Evolutionary conservation across 176 grass and related monocot species (phyloP).

Genomic region (Carex kokanica): DNA sequence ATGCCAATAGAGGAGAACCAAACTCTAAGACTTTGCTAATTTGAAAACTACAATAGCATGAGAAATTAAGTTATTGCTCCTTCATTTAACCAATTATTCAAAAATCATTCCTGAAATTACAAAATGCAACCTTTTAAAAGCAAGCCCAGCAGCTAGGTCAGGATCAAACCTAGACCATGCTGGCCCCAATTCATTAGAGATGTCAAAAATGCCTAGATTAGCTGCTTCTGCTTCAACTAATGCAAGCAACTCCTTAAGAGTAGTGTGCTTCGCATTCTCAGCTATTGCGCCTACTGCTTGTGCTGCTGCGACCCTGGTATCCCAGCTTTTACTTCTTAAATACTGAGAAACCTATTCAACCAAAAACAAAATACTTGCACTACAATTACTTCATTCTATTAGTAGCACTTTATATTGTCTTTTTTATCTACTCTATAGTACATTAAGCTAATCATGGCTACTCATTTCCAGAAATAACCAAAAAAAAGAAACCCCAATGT

Average conservation of each 20-base stretch:
- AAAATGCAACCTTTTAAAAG: conserved; percentile 82
- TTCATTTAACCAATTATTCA: conserved; percentile 13
- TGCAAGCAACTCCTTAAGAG: conserved; percentile 68
- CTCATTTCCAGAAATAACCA: not conserved
- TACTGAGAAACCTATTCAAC: conserved; percentile 78
- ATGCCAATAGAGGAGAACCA: conserved; percentile 91
- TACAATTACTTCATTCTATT: not conserved
- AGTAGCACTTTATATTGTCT: not conserved
- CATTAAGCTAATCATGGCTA: not conserved
- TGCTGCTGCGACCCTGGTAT: conserved; percentile 94
- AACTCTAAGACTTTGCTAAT: conserved; percentile 90
- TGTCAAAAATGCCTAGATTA: conserved; percentile 59
- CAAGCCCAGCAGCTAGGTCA: conserved; percentile 51
- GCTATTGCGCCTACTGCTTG: conserved; percentile 90
- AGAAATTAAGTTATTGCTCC: conserved; percentile 23
- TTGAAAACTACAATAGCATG: conserved; percentile 59
- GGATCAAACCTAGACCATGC: conserved; percentile 42
- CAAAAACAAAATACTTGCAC: conserved; percentile 9
- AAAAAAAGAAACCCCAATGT: not conserved
- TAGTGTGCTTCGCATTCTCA: conserved; percentile 86
- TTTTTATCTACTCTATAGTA: not conserved
- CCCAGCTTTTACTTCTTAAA: conserved; percentile 89
- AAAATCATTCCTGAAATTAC: conserved; percentile 1
- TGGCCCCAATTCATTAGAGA: conserved; percentile 43
- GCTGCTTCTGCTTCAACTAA: conserved; percentile 65